Percentiles rank a stretch among this genome's conserved stretches.
Evolutionary conservation across 371 early-diverging fungal species (phyloP).

Genomic region (Apophysomyces variabilis): DNA sequence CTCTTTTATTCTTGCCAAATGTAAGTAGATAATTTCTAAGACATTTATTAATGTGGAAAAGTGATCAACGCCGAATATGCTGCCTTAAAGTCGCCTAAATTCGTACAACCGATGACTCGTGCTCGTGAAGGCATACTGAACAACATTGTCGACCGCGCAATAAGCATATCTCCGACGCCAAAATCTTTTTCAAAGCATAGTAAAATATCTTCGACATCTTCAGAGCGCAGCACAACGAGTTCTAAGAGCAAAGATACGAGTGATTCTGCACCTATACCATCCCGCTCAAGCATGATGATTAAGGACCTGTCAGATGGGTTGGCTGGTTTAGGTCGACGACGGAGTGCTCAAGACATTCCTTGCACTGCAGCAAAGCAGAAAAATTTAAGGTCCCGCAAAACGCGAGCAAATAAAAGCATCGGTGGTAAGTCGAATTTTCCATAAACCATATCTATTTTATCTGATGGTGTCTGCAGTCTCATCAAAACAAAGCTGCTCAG

Average conservation of each 20-base stretch:
- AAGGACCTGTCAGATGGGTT: slow-evolving; percentile 38
- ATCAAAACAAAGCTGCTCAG: slow-evolving; percentile 37
- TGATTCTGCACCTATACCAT: slow-evolving; percentile 26
- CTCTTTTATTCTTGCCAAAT: slow-evolving; percentile 67
- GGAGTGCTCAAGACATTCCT: slow-evolving; percentile 30
- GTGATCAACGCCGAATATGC: slow-evolving; percentile 84
- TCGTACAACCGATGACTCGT: slow-evolving; percentile 59
- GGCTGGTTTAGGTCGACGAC: slow-evolving; percentile 30
- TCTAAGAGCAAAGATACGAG: slow-evolving; percentile 10
- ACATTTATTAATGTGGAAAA: slow-evolving; percentile 11
- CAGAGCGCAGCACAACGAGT: slow-evolving; percentile 33
- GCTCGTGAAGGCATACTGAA: slow-evolving; percentile 63
- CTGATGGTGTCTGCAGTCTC: not conserved
- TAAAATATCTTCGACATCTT: slow-evolving; percentile 45
- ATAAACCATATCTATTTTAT: not conserved
- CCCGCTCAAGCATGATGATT: slow-evolving; percentile 37
- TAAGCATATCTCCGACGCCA: slow-evolving; percentile 17
- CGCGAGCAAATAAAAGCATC: slow-evolving; percentile 8
- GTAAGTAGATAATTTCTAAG: slow-evolving; percentile 26
- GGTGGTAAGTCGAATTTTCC: not conserved
- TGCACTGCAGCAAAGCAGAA: slow-evolving; percentile 11
- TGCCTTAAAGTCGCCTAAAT: slow-evolving; percentile 75
- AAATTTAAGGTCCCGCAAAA: slow-evolving; percentile 13
- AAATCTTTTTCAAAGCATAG: slow-evolving; percentile 23
- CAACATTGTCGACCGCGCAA: slow-evolving; percentile 48